phyloP scores from a whole-genome alignment of 192 early-diverging fungal genomes.

The Phycomyces nitens region DNA sequence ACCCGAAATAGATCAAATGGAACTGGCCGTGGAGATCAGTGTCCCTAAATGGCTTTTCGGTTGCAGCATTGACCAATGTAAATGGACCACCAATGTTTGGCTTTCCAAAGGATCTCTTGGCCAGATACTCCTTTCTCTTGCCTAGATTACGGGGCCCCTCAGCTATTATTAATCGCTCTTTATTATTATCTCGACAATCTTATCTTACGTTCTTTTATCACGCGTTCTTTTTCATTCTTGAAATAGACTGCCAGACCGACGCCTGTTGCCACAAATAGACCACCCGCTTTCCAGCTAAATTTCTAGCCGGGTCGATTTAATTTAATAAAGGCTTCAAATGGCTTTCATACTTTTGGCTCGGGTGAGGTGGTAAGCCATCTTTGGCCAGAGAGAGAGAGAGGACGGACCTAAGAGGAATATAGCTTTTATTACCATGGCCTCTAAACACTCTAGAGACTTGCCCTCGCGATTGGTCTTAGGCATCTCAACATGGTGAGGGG shows the following conservation, averaged over 20 bases:
- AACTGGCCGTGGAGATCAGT: conserved; percentile 80
- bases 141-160: conserved; percentile 3
- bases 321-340: neutral
- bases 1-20: conserved; percentile 96
- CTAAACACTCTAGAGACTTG: conserved; percentile 12
- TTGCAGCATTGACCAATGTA: conserved; percentile 69
- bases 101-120: conserved; percentile 60
- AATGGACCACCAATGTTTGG: conserved; percentile 91
- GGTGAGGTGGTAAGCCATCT: no score
- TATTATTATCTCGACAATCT: no score
- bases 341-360: neutral
- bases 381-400: no score
- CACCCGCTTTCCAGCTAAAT: conserved; percentile 47
- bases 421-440: no score
- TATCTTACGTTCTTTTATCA: conserved; percentile 43
- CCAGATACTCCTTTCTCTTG: conserved; percentile 32
- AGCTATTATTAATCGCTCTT: no score
- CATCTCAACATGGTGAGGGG: neutral
- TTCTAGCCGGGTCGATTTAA: conserved; percentile 18
- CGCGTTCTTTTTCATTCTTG: conserved; percentile 56
- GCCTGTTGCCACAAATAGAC: conserved; percentile 56
- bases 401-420: no score
- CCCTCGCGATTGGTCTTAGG: neutral
- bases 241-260: conserved; percentile 62
- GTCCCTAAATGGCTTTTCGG: conserved; percentile 70